Conservation (phyloP, 208 protist genomes). For the Trypanosoma mega region DNA sequence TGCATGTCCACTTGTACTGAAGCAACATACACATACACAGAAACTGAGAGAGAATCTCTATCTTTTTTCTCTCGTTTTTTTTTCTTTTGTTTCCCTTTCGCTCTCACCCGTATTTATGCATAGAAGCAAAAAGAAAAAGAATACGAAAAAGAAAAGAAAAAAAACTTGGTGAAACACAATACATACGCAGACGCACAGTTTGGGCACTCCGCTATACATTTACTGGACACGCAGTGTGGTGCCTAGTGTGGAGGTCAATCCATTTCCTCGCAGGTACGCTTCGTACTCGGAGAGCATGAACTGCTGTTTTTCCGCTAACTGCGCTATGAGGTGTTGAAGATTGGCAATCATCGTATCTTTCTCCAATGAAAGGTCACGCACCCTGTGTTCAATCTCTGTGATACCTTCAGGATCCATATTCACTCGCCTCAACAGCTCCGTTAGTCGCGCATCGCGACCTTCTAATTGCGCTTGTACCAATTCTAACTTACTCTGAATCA, state of each 20-base stretch:
- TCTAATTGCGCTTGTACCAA: conserved; percentile 92
- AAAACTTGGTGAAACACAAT: background rate
- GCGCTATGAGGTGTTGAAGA: conserved; percentile 84
- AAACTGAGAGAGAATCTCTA: too few relatives aligned
- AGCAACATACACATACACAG: too few relatives aligned
- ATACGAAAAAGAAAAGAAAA: background rate
- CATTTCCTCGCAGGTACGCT: conserved; percentile 80
- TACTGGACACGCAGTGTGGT: conserved; percentile 18
- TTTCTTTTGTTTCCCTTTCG: too few relatives aligned
- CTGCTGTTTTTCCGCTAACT: conserved; percentile 67
- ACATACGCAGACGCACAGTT: background rate
- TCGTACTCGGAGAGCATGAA: conserved; percentile 75
- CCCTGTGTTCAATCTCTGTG: conserved; percentile 88
- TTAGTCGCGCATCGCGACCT: conserved; percentile 91
- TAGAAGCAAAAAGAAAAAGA: conserved; percentile 11
- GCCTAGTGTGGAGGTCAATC: conserved; percentile 40
- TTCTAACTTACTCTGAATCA: conserved; percentile 95
- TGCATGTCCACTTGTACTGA: too few relatives aligned
- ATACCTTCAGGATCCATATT: conserved; percentile 94
- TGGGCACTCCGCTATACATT: conserved; percentile 4
- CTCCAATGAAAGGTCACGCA: conserved; percentile 95
- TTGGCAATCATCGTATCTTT: conserved; percentile 97
- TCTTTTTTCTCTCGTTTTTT: too few relatives aligned
- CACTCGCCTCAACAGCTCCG: conserved; percentile 91
- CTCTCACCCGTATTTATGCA: too few relatives aligned